A percentile compares a stretch with the other conserved stretches of the same genome.
Conservation (phyloP, 768 basidiomycete genomes). For the Lentinus tigrinus region DNA sequence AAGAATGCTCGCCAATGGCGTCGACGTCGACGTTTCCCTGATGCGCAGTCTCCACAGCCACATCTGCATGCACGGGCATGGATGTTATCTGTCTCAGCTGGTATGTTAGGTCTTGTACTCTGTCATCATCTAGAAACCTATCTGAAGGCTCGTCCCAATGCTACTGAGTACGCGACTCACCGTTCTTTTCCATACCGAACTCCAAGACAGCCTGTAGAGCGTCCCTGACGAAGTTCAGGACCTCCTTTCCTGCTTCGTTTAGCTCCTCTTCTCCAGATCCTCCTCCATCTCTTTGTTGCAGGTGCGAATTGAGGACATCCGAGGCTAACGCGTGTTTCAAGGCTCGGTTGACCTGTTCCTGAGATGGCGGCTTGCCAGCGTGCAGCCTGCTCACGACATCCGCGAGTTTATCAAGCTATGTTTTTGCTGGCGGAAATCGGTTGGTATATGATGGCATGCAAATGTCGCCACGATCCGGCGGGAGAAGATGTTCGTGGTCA, state of each 20-base stretch:
- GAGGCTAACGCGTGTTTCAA: slow-evolving; percentile 18
- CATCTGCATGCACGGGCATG: slow-evolving; percentile 17
- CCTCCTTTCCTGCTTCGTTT: background rate
- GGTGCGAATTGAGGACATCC: background rate
- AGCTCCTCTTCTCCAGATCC: background rate
- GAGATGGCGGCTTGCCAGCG: slow-evolving; percentile 27
- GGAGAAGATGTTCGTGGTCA: slow-evolving; percentile 18
- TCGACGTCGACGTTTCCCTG: background rate
- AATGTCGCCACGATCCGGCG: background rate
- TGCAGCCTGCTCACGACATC: slow-evolving; percentile 22
- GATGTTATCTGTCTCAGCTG: slow-evolving; percentile 8
- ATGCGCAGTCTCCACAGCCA: slow-evolving; percentile 11
- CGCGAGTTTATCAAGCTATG: slow-evolving; percentile 20
- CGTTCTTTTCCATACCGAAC: slow-evolving; percentile 28
- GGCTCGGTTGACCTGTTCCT: slow-evolving; percentile 20
- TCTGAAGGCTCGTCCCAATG: background rate
- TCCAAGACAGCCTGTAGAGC: slow-evolving; percentile 15
- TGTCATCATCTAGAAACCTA: slow-evolving; percentile 20
- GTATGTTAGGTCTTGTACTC: slow-evolving; percentile 25
- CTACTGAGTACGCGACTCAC: slow-evolving; percentile 12
- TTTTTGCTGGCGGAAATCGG: slow-evolving; percentile 8
- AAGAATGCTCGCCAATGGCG: background rate
- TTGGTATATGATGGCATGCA: background rate
- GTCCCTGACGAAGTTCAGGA: slow-evolving; percentile 9
- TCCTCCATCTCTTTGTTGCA: background rate